A percentile compares a stretch with the other conserved stretches of the same genome.
These are phyloP conservation scores for Naumovozyma castellii DNA, from an alignment of 805 yeast species.

Conservation along the genomic window DNA sequence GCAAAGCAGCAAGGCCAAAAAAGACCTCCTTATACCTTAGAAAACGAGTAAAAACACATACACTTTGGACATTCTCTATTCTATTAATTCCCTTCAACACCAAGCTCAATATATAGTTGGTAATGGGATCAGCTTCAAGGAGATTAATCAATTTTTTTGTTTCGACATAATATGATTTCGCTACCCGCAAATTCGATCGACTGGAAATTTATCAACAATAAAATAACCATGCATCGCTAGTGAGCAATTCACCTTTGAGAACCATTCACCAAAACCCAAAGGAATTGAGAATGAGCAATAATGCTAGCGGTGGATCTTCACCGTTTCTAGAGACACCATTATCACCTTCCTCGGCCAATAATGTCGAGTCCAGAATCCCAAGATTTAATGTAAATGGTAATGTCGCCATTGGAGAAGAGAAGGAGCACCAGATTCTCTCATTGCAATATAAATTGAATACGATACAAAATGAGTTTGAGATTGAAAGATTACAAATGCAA, in stretches of 20 bases:
- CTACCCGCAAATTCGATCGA: neutral
- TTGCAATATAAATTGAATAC: conserved; percentile 33
- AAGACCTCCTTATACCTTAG: too few species aligned
- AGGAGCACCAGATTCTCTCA: conserved; percentile 20
- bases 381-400: neutral
- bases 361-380: neutral
- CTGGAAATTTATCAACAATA: too few species aligned
- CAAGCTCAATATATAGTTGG: too few species aligned
- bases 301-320: conserved; percentile 28
- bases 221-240: too few species aligned
- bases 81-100: too few species aligned
- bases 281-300: conserved; percentile 11
- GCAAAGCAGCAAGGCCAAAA: too few species aligned
- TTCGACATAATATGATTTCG: neutral
- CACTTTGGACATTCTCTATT: neutral
- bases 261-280: too few species aligned
- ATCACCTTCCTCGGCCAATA: neutral
- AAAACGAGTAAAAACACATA: too few species aligned
- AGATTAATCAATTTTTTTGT: neutral
- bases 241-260: too few species aligned
- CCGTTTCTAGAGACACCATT: conserved; percentile 32
- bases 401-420: conserved; percentile 2
- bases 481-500: conserved; percentile 18
- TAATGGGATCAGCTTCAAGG: neutral
- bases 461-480: conserved; percentile 33